phyloP scores from a whole-genome alignment of 176 grass and related monocot genomes.

The Avena atlantica region DNA sequence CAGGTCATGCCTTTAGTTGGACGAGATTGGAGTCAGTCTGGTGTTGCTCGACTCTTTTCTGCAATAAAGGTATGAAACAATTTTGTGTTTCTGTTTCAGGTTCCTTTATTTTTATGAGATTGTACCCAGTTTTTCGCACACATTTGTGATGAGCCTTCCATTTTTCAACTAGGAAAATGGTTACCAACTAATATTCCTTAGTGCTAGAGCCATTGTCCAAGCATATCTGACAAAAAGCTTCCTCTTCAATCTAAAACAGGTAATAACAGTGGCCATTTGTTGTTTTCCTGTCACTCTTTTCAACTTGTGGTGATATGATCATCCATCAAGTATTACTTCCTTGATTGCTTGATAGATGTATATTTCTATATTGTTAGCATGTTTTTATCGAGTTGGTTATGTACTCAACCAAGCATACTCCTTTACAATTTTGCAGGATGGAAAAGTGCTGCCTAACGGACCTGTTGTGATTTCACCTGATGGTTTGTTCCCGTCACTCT shows the following conservation, averaged over 20 bases:
- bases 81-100: background rate
- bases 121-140: conserved; percentile 25
- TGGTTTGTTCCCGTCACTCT: conserved; percentile 96
- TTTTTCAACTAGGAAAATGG: conserved; percentile 86
- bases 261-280: conserved; percentile 36
- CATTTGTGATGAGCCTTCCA: conserved; percentile 31
- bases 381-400: background rate
- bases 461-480: conserved; percentile 99
- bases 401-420: background rate
- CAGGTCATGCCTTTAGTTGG: conserved; percentile 99
- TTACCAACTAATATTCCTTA: conserved; percentile 97
- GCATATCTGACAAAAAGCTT: conserved; percentile 98
- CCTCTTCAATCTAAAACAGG: conserved; percentile 98
- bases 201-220: conserved; percentile 98
- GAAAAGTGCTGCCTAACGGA: conserved; percentile 90
- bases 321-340: background rate
- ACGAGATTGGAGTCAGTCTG: conserved; percentile 96
- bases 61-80: conserved; percentile 77
- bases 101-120: conserved; percentile 6
- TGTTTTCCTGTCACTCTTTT: conserved; percentile 10
- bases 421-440: conserved; percentile 72
- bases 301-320: conserved; percentile 17
- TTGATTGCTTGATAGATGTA: conserved; percentile 14
- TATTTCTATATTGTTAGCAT: conserved; percentile 20
- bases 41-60: conserved; percentile 94